A percentile compares a stretch with the other conserved stretches of the same genome.
These are phyloP conservation scores for Penicillium egyptiacum DNA, from an alignment of 495 filamentous ascomycete genomes.

Conservation along the genomic window DNA sequence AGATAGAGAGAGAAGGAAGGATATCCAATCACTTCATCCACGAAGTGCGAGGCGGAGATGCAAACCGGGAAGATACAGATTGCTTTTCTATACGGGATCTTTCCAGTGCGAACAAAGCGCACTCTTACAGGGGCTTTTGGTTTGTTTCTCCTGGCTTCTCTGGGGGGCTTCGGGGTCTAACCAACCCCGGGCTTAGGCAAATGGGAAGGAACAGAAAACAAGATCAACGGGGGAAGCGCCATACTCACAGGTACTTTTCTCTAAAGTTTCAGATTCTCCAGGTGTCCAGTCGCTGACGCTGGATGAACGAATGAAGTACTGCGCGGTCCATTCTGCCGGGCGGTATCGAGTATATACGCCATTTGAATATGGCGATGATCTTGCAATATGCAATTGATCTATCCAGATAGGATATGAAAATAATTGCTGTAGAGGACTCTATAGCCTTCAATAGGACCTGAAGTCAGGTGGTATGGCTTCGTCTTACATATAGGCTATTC, in stretches of 20 bases:
- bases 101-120: conserved; percentile 32
- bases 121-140: conserved; percentile 23
- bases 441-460: background rate
- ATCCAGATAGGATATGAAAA: background rate
- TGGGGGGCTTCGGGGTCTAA: background rate
- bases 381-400: background rate
- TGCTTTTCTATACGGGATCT: conserved; percentile 19
- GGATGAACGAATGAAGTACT: conserved; percentile 29
- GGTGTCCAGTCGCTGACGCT: conserved; percentile 19
- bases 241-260: conserved; percentile 28
- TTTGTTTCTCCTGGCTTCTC: conserved; percentile 4
- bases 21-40: conserved; percentile 21
- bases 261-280: conserved; percentile 15
- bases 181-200: background rate
- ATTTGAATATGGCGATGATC: background rate
- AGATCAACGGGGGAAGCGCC: conserved; percentile 1
- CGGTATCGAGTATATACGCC: conserved; percentile 13
- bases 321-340: conserved; percentile 29
- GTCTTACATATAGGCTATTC: background rate
- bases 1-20: conserved; percentile 10
- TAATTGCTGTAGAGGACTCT: background rate
- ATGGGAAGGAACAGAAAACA: conserved; percentile 9
- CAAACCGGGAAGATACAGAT: conserved; percentile 42
- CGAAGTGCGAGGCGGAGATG: conserved; percentile 18
- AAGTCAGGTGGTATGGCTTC: background rate